Conservation (phyloP, 176 grass and related monocot species). For the Eragrostis curvula region DNA sequence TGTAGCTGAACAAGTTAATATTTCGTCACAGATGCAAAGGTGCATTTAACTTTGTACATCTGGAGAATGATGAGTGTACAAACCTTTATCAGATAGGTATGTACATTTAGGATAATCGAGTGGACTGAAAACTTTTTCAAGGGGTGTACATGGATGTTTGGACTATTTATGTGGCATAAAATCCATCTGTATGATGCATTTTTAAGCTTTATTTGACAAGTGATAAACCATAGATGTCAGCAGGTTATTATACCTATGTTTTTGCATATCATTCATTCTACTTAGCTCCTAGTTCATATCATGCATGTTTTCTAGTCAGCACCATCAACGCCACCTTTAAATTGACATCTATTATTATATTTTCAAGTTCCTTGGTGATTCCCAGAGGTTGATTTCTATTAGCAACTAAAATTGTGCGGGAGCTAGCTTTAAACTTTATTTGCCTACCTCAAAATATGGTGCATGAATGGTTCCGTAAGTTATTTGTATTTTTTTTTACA, state of each 20-base stretch:
- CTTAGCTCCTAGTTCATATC: background rate
- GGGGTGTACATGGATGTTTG: background rate
- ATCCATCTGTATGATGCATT: background rate
- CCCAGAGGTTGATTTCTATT: background rate
- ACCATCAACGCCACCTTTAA: background rate
- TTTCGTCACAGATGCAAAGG: background rate
- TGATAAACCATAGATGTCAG: no score
- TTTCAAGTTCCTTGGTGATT: background rate
- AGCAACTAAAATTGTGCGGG: background rate
- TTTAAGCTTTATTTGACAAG: no score
- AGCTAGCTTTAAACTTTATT: background rate
- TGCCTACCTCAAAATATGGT: background rate
- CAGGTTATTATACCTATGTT: background rate
- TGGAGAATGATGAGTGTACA: background rate
- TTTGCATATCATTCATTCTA: background rate
- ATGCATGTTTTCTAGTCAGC: background rate
- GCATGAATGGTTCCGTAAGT: background rate
- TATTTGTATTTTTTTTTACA: no score
- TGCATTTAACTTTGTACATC: background rate
- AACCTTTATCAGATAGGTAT: background rate
- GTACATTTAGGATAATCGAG: background rate
- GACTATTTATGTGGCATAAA: background rate
- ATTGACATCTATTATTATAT: background rate
- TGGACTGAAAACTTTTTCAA: background rate
- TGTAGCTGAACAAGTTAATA: background rate